Evolutionary conservation across 495 filamentous ascomycete genomes (phyloP).

Genomic region (Podospora tetraspora): DNA sequence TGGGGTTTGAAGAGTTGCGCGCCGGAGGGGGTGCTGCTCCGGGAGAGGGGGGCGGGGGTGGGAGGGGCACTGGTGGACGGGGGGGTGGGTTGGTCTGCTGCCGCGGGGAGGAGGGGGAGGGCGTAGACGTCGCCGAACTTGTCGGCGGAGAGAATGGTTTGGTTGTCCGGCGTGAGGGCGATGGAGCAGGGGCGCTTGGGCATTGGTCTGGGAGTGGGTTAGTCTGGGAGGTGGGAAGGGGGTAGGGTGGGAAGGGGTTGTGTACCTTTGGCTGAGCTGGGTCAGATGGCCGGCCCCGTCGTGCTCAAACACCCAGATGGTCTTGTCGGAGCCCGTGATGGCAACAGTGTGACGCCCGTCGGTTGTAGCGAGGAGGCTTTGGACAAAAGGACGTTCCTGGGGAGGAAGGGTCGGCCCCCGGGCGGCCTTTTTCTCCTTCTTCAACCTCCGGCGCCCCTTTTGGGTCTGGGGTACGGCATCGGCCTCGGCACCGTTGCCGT

Average conservation of each 20-base stretch:
- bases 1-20: constrained; percentile 36
- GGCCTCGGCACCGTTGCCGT: constrained; percentile 5
- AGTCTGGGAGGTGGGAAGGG: neutral
- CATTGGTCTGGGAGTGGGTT: constrained; percentile 57
- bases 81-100: neutral
- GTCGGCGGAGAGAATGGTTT: constrained; percentile 73
- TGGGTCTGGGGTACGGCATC: neutral
- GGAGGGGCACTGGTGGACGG: neutral
- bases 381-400: constrained; percentile 39
- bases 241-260: neutral
- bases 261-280: constrained; percentile 68
- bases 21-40: constrained; percentile 20
- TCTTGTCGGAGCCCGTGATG: constrained; percentile 85
- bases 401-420: constrained; percentile 4
- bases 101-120: constrained; percentile 63
- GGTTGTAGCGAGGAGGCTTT: constrained; percentile 51
- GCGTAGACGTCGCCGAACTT: constrained; percentile 96
- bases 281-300: constrained; percentile 54
- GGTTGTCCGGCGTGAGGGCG: constrained; percentile 58
- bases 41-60: constrained; percentile 12
- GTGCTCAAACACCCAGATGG: constrained; percentile 72
- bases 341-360: constrained; percentile 64
- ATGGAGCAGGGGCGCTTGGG: constrained; percentile 81
- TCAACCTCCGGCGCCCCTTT: constrained; percentile 2
- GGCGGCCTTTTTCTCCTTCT: constrained; percentile 15